Base-by-base conservation (phyloP, 2,329 filamentous ascomycete genomes). In the Meredithiella fracta region DNA sequence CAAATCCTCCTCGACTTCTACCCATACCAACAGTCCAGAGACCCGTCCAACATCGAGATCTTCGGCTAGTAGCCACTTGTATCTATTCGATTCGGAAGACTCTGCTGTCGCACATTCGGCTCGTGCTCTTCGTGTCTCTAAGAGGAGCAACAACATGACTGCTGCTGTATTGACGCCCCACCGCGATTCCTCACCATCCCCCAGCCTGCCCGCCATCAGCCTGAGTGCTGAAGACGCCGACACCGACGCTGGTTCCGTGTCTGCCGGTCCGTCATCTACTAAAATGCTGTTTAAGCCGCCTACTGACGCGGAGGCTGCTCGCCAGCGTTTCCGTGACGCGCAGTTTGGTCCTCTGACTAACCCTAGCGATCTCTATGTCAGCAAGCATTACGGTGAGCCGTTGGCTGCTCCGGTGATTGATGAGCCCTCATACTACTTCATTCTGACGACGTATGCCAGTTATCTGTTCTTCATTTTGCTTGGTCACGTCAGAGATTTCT, bases 401-500 rank as follows among this genome's bases (percentile, higher is more conserved):
- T 84, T 97, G 58, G 81, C 82, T 49, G 79, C 88, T 38, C 90
- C 91, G 3, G 74, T 97, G 59, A 87, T 95, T 67, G 92, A 98
- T 65, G 91, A 96, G 68, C 91, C 92, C 44, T 88, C 91, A 17
- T 97, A 96, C 72, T 97, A 90, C 75, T 96, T 86, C 71, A 80
- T 98, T 64, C 78, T 98, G 63, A 97, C 92, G 37, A 98, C 92
- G 64, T 98, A 98, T 74, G 87, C 98, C 70, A 96, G 89, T 71
- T 98, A 98, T 69, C 78, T 98, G 61, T 83, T 97, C 62, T 79
- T 98, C 64, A 97, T 98, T 67, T 81, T 92, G 61, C 90, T 96
- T 61, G 92, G 92, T 57, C 92, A 98, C 67, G 82, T 96, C 59
- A 83, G 91, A 66, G 92, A 98, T 68, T 97, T 96, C 71, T 97